A percentile compares a stretch with the other conserved stretches of the same genome.
These are phyloP conservation scores for Taiwanofungus camphoratus DNA, from an alignment of 1,284 basidiomycete genomes.

Conservation along the genomic window DNA sequence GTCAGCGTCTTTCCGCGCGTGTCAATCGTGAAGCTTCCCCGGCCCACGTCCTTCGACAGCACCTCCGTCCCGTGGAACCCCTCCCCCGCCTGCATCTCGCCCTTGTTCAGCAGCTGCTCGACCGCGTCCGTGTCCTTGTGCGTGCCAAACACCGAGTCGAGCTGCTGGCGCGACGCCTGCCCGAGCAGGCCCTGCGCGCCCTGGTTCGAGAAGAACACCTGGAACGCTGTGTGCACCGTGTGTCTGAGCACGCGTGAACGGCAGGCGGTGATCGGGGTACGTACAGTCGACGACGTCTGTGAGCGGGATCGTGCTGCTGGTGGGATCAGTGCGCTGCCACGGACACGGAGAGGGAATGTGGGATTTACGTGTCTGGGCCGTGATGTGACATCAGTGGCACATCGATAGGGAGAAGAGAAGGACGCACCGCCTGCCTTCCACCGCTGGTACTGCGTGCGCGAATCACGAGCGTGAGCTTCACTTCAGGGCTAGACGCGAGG, in stretches of 20 bases:
- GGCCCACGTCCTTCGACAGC: constrained; percentile 28
- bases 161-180: constrained; percentile 69
- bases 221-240: constrained; percentile 37
- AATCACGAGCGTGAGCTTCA: constrained; percentile 10
- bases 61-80: constrained; percentile 29
- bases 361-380: constrained; percentile 58
- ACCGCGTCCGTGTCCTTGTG: constrained; percentile 62
- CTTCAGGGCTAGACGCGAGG: constrained; percentile 9
- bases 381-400: constrained; percentile 16
- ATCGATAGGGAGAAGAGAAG: constrained; percentile 4
- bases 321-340: constrained; percentile 6
- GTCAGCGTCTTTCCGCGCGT: constrained; percentile 32
- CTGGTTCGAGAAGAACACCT: constrained; percentile 52
- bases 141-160: constrained; percentile 65
- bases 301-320: constrained; percentile 55
- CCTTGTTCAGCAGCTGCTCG: constrained; percentile 51
- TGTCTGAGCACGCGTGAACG: constrained; percentile 6
- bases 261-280: constrained; percentile 22
- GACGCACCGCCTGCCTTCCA: constrained; percentile 72
- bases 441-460: constrained; percentile 54
- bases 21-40: constrained; percentile 39
- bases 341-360: constrained; percentile 7
- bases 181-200: constrained; percentile 70
- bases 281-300: constrained; percentile 71
- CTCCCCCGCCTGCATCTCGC: constrained; percentile 49